phyloP scores from a whole-genome alignment of 352 stramenopile species.

The Vaucheria bursata region DNA sequence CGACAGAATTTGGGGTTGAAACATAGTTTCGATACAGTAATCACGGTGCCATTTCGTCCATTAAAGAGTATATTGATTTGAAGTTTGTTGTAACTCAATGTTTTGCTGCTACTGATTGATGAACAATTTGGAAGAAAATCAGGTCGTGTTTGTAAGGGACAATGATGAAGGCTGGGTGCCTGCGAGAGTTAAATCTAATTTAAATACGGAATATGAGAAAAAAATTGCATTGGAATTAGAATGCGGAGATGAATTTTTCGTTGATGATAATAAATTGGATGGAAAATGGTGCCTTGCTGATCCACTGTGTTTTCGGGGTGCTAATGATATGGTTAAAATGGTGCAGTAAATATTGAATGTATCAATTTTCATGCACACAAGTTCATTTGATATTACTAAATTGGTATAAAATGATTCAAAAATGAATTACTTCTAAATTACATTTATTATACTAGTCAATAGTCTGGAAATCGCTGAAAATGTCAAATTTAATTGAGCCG shows the following conservation, averaged over 20 bases:
- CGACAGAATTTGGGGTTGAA: too few species aligned
- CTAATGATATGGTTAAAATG: constrained; percentile 43
- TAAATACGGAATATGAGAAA: constrained; percentile 23
- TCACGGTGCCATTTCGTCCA: too few species aligned
- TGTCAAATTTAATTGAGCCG: background rate
- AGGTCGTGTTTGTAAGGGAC: constrained; percentile 36
- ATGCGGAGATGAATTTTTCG: constrained; percentile 14
- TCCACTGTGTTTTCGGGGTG: constrained; percentile 14
- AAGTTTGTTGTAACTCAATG: too few species aligned
- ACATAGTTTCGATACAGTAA: too few species aligned
- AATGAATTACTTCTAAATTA: background rate
- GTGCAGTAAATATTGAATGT: too few species aligned
- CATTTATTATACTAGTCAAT: background rate
- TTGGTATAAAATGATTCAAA: background rate
- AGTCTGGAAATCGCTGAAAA: background rate
- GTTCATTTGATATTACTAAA: background rate
- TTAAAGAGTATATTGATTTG: too few species aligned
- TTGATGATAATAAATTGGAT: background rate
- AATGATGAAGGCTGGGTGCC: constrained; percentile 36
- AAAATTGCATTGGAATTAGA: constrained; percentile 17
- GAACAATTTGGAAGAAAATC: constrained; percentile 21
- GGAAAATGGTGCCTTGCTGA: constrained; percentile 11
- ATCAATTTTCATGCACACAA: too few species aligned
- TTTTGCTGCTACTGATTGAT: too few species aligned
- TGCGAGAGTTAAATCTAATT: constrained; percentile 16